Evolutionary conservation across 176 grass and related monocot species (phyloP).

Genomic region (Carex pumila): DNA sequence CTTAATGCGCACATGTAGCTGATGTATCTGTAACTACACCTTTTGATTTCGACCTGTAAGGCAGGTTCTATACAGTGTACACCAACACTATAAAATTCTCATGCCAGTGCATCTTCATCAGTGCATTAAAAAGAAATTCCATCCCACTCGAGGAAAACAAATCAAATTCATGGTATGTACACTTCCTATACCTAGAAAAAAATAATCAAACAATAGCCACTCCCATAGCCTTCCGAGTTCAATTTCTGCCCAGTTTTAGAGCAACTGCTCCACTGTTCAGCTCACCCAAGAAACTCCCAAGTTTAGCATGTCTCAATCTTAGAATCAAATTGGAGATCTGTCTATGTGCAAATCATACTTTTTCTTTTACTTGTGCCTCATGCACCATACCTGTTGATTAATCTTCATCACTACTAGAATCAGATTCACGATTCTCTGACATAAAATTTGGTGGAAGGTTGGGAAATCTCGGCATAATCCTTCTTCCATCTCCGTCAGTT

Average conservation of each 20-base stretch:
- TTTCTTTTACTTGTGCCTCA: neutral
- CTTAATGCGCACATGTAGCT: neutral
- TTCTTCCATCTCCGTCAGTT: constrained; percentile 48
- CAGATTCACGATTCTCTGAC: constrained; percentile 67
- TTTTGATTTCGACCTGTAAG: neutral
- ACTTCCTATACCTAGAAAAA: constrained; percentile 50
- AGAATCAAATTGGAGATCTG: neutral
- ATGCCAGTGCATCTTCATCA: neutral
- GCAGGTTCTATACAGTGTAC: neutral
- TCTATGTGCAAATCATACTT: neutral
- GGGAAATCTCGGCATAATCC: constrained; percentile 75
- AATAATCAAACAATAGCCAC: constrained; percentile 55
- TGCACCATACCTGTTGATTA: constrained; percentile 25
- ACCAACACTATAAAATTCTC: neutral
- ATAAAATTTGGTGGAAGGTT: constrained; percentile 82
- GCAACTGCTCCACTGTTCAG: neutral
- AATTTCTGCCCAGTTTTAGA: neutral
- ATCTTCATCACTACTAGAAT: constrained; percentile 89
- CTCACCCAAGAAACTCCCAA: neutral
- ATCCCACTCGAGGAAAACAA: constrained; percentile 9
- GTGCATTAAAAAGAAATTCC: neutral
- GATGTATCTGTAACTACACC: neutral
- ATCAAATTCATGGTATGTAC: constrained; percentile 53
- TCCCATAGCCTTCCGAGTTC: neutral
- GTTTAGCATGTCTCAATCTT: neutral